Percentiles rank a stretch among this genome's conserved stretches.
These are phyloP conservation scores for Claviceps sp. DNA, from an alignment of 2,329 filamentous ascomycete genomes.

Conservation along the genomic window DNA sequence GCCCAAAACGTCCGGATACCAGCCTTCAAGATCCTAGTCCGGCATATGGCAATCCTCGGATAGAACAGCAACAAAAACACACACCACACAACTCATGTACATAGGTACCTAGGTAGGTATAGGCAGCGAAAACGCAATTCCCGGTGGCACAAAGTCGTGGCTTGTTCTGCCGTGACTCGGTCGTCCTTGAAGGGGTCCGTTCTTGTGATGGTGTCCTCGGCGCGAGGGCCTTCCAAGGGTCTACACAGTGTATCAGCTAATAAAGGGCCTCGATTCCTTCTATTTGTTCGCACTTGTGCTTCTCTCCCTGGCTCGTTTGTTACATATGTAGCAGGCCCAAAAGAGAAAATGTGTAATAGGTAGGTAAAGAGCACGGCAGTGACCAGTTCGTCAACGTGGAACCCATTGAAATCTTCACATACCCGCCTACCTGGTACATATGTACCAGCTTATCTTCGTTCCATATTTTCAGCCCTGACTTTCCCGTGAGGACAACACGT, in stretches of 20 bases:
- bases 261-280: too few species aligned
- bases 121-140: not conserved
- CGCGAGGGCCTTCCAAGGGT: not conserved
- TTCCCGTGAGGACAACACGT: constrained; percentile 1
- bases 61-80: not conserved
- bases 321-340: too few species aligned
- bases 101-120: not conserved
- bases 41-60: constrained; percentile 2
- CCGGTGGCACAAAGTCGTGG: constrained; percentile 3
- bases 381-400: too few species aligned
- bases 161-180: constrained; percentile 2
- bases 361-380: too few species aligned
- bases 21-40: constrained; percentile 1
- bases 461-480: not conserved
- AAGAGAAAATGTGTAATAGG: too few species aligned
- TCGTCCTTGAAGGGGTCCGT: not conserved
- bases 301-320: too few species aligned
- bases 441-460: too few species aligned
- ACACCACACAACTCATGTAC: too few species aligned
- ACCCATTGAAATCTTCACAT: too few species aligned
- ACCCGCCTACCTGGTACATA: too few species aligned
- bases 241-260: too few species aligned
- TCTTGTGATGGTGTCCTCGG: not conserved
- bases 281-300: too few species aligned
- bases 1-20: not conserved